Evolutionary conservation across 2,329 filamentous ascomycete genomes (phyloP).

Genomic region (Magnaporthiopsis incrustans): DNA sequence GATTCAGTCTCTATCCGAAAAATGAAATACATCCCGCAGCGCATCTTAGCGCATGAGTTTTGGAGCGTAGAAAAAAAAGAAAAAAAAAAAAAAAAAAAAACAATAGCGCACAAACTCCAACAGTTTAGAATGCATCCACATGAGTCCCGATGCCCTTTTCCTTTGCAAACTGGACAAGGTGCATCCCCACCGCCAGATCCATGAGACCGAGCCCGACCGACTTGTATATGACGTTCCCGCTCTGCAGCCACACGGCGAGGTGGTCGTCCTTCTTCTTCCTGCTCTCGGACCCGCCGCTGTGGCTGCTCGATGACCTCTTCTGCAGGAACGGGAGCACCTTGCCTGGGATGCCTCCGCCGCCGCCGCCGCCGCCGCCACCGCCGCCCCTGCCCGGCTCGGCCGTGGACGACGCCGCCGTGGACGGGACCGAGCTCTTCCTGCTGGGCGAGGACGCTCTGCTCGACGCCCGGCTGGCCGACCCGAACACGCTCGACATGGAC

Average conservation of each 20-base stretch:
- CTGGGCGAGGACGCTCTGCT: constrained; percentile 20
- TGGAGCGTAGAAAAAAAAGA: no score
- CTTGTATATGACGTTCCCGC: constrained; percentile 62
- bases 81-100: no score
- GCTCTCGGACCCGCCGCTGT: constrained; percentile 14
- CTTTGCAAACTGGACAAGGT: constrained; percentile 47
- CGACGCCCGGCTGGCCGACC: constrained; percentile 16
- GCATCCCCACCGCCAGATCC: constrained; percentile 55
- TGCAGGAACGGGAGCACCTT: not conserved
- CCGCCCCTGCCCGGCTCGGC: not conserved
- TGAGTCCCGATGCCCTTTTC: constrained; percentile 45
- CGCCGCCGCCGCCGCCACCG: no score
- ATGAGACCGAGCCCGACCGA: constrained; percentile 59
- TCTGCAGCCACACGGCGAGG: constrained; percentile 47
- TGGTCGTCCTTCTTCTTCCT: constrained; percentile 33
- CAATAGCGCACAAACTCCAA: no score
- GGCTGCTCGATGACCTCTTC: constrained; percentile 17
- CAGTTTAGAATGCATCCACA: constrained; percentile 41
- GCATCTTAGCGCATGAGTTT: no score
- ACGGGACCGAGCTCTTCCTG: constrained; percentile 7
- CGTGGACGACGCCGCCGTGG: not conserved
- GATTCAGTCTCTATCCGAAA: no score
- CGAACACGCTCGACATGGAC: constrained; percentile 34
- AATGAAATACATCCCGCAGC: no score
- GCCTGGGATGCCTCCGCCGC: not conserved